Evolutionary conservation across 305 asterid genomes (phyloP).

Genomic region (Andrographis paniculata): DNA sequence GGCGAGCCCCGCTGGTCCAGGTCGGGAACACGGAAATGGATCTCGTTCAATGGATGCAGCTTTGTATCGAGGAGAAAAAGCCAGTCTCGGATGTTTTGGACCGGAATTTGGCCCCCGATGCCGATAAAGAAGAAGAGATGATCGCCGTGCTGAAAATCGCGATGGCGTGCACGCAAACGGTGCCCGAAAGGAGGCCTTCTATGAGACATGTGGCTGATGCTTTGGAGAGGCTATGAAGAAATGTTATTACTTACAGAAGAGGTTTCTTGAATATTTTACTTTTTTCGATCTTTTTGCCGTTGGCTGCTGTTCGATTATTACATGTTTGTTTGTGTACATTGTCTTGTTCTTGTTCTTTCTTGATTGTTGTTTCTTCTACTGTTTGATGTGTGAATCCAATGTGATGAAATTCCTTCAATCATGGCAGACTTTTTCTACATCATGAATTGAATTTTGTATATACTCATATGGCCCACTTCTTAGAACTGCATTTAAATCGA

Average conservation of each 20-base stretch:
- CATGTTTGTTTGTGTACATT: conserved; percentile 16
- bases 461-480: no score
- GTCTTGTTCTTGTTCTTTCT: conserved; percentile 22
- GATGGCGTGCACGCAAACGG: conserved; percentile 61
- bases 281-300: no score
- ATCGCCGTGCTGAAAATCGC: conserved; percentile 70
- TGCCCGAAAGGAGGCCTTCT: conserved; percentile 73
- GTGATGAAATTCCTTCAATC: no score
- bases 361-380: conserved; percentile 22
- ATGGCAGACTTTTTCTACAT: no score
- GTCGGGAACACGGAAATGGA: conserved; percentile 56
- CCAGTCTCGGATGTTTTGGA: conserved; percentile 71
- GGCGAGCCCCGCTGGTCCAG: conserved; percentile 51
- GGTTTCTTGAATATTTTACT: no score
- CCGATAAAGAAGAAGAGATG: conserved; percentile 77
- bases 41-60: conserved; percentile 71
- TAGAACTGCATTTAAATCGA: no score
- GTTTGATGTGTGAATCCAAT: no score
- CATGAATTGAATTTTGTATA: no score
- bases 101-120: conserved; percentile 45
- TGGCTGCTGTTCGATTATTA: neutral
- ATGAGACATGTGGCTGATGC: conserved; percentile 66
- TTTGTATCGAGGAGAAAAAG: conserved; percentile 77
- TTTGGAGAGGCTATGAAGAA: conserved; percentile 32
- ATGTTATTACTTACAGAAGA: no score